These are phyloP conservation scores for Podospora bellae-mahoneyi DNA, from an alignment of 495 filamentous ascomycete species.

Conservation along the genomic window DNA sequence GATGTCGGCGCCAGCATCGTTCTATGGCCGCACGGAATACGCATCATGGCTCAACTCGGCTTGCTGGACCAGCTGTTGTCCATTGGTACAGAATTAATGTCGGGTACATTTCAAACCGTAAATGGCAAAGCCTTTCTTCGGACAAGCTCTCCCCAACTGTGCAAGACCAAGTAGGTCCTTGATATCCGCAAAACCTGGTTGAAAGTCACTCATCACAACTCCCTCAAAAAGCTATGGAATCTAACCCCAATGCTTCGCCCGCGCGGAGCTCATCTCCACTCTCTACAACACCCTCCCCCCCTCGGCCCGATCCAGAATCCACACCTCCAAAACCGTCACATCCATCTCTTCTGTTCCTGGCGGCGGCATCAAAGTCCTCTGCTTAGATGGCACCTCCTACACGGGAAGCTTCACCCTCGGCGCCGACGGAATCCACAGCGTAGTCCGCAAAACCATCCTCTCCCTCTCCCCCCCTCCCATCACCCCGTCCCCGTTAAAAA, in stretches of 20 bases:
- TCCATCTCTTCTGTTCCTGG: slow-evolving; percentile 10
- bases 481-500: neutral
- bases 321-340: slow-evolving; percentile 31
- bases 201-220: neutral
- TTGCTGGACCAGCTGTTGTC: slow-evolving; percentile 26
- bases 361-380: slow-evolving; percentile 26
- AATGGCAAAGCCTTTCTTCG: slow-evolving; percentile 11
- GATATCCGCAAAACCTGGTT: neutral
- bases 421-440: slow-evolving; percentile 48
- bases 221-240: slow-evolving; percentile 26
- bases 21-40: slow-evolving; percentile 31
- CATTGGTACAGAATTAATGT: neutral
- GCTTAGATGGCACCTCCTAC: slow-evolving; percentile 38
- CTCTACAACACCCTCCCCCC: slow-evolving; percentile 32
- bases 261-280: slow-evolving; percentile 31
- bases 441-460: slow-evolving; percentile 34
- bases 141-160: slow-evolving; percentile 19
- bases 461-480: neutral
- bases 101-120: neutral
- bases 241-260: slow-evolving; percentile 30
- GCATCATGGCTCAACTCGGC: slow-evolving; percentile 50
- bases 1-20: slow-evolving; percentile 40
- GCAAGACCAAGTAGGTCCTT: slow-evolving; percentile 16
- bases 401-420: slow-evolving; percentile 49
- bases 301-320: slow-evolving; percentile 26